Conservation (phyloP, 257 asterid species). For the Mitragyna speciosa region DNA sequence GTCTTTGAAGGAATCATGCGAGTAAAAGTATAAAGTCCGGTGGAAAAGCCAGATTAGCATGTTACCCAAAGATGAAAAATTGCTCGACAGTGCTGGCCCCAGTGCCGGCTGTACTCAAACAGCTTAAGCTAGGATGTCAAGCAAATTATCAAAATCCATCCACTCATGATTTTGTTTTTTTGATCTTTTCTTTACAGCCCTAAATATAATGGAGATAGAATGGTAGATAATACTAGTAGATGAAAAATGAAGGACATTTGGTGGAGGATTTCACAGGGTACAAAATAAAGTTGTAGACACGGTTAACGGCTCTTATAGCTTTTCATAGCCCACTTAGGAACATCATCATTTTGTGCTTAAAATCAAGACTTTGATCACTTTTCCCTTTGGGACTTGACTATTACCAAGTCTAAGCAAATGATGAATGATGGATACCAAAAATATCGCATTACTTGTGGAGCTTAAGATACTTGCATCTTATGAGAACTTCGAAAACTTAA, state of each 20-base stretch:
- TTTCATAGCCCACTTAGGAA: slow-evolving; percentile 34
- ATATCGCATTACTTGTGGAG: background rate
- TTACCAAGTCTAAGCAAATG: slow-evolving; percentile 1
- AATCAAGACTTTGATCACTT: slow-evolving; percentile 8
- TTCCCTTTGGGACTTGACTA: slow-evolving; percentile 8
- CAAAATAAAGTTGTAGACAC: slow-evolving; percentile 10
- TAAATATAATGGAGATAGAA: slow-evolving; percentile 16
- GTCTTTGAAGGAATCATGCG: slow-evolving; percentile 13
- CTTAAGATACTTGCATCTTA: background rate
- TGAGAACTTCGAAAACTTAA: background rate
- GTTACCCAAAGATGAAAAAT: slow-evolving; percentile 54
- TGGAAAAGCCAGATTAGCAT: slow-evolving; percentile 54
- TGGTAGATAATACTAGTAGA: background rate
- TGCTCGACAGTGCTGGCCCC: slow-evolving; percentile 41
- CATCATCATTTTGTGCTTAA: slow-evolving; percentile 41
- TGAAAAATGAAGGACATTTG: too few species aligned
- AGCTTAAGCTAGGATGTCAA: background rate
- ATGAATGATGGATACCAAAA: background rate
- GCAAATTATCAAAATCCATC: slow-evolving; percentile 1
- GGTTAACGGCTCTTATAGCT: slow-evolving; percentile 22
- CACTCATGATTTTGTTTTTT: slow-evolving; percentile 9
- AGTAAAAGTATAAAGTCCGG: slow-evolving; percentile 23
- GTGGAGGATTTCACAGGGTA: slow-evolving; percentile 14
- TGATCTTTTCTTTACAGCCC: slow-evolving; percentile 22
- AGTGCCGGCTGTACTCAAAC: slow-evolving; percentile 18